Evolutionary conservation across 2,329 filamentous ascomycete species (phyloP).

Genomic region (Exserohilum rostratum): DNA sequence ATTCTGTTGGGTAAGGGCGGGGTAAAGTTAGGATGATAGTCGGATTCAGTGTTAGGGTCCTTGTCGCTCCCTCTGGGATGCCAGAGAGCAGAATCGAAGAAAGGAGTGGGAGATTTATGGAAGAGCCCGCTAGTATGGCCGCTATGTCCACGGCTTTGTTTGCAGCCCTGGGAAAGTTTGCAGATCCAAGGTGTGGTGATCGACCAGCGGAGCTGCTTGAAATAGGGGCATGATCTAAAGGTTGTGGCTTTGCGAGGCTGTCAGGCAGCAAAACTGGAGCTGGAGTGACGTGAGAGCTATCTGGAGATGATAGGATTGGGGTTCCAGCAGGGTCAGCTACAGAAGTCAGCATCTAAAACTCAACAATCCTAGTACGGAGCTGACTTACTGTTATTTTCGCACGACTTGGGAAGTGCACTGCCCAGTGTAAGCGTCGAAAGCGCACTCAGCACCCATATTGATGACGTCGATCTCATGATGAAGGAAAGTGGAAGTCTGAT

Average conservation of each 20-base stretch:
- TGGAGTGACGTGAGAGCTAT: background rate
- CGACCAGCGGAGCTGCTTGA: background rate
- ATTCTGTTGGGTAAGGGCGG: background rate
- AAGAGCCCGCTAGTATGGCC: background rate
- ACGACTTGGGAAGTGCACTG: slow-evolving; percentile 16
- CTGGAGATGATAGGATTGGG: background rate
- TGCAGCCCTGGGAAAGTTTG: background rate
- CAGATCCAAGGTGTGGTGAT: background rate
- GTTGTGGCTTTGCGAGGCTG: background rate
- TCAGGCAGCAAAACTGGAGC: background rate
- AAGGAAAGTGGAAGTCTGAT: slow-evolving; percentile 7
- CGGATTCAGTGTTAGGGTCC: background rate
- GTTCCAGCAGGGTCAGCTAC: slow-evolving; percentile 16
- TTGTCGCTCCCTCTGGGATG: background rate
- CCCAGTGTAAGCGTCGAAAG: slow-evolving; percentile 23
- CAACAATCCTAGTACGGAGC: background rate
- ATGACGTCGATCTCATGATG: slow-evolving; percentile 25
- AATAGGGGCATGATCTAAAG: background rate
- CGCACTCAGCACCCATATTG: slow-evolving; percentile 24
- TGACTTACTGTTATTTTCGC: slow-evolving; percentile 19
- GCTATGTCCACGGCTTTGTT: background rate
- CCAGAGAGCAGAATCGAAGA: slow-evolving; percentile 9
- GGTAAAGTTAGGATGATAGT: background rate
- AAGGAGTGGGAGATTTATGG: slow-evolving; percentile 5
- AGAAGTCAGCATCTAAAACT: slow-evolving; percentile 4